These are phyloP conservation scores for Gregarina niphandrodes DNA, from an alignment of 169 alveolate species.

Conservation along the genomic window DNA sequence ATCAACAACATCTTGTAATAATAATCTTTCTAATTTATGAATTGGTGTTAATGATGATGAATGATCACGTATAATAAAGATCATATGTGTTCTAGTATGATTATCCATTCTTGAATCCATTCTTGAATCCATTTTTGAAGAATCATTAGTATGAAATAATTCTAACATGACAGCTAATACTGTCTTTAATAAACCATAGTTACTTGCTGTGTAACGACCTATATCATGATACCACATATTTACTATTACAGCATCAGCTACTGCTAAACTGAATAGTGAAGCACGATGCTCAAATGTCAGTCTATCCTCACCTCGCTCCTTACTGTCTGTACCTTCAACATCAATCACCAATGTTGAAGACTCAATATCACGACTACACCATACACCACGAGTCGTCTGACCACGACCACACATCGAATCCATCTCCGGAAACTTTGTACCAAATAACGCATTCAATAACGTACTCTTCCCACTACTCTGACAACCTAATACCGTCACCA, in stretches of 20 bases:
- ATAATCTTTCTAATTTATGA: background rate
- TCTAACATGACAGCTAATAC: constrained; percentile 55
- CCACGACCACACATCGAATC: constrained; percentile 51
- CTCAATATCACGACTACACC: constrained; percentile 39
- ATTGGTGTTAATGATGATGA: background rate
- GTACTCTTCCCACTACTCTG: constrained; percentile 72
- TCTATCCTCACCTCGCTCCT: constrained; percentile 56
- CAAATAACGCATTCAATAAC: constrained; percentile 44
- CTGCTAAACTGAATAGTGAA: constrained; percentile 53
- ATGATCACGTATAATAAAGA: background rate
- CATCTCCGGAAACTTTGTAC: constrained; percentile 49
- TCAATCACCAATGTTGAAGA: constrained; percentile 35
- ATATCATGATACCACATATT: constrained; percentile 53
- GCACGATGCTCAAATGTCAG: constrained; percentile 60
- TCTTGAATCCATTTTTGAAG: no score
- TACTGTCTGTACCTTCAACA: constrained; percentile 64
- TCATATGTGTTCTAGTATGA: background rate
- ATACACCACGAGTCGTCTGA: constrained; percentile 64
- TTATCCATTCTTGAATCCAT: no score
- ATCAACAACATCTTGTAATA: no score
- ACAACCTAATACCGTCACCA: constrained; percentile 54
- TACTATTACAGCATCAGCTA: constrained; percentile 54
- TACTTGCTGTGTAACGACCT: constrained; percentile 56
- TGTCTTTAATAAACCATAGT: constrained; percentile 54
- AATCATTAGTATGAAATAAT: constrained; percentile 24